A percentile compares a stretch with the other conserved stretches of the same genome.
These are phyloP conservation scores for Aspergillus pseudonomiae DNA, from an alignment of 2,329 filamentous ascomycete species.

Conservation along the genomic window DNA sequence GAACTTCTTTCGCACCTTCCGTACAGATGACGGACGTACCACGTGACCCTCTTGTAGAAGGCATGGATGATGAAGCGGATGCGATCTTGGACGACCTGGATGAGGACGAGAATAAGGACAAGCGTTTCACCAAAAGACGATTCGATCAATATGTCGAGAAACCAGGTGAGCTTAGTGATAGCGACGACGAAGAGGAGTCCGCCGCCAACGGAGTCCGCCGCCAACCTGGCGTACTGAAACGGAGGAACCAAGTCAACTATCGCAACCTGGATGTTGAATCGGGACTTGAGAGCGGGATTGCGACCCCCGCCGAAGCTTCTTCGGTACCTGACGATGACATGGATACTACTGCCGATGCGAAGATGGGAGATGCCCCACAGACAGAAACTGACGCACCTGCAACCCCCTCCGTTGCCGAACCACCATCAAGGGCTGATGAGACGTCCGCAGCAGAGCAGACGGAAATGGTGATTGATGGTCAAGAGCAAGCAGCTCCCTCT, in stretches of 20 bases:
- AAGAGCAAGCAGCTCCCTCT: conserved; percentile 31
- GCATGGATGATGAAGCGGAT: conserved; percentile 67
- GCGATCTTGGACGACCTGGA: conserved; percentile 71
- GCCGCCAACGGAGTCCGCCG: conserved; percentile 69
- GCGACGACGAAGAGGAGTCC: conserved; percentile 81
- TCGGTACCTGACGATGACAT: conserved; percentile 49
- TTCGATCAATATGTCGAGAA: conserved; percentile 79
- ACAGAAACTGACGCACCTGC: conserved; percentile 37
- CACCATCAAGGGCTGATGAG: conserved; percentile 35
- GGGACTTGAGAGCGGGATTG: conserved; percentile 56
- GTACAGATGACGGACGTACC: conserved; percentile 68
- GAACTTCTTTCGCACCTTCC: conserved; percentile 64
- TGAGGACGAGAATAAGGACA: conserved; percentile 83
- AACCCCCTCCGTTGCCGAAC: conserved; percentile 35
- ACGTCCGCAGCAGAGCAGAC: conserved; percentile 35
- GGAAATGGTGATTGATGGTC: conserved; percentile 34
- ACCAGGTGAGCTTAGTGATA: conserved; percentile 82
- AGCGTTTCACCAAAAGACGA: conserved; percentile 76
- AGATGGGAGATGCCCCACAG: conserved; percentile 46
- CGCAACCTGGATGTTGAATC: conserved; percentile 61
- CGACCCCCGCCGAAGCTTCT: conserved; percentile 48
- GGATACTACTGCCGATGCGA: conserved; percentile 38
- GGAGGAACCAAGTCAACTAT: conserved; percentile 65
- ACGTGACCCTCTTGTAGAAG: conserved; percentile 55
- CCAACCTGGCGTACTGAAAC: conserved; percentile 52